Conservation (phyloP, 768 basidiomycete species). For the Mycena maculata region DNA sequence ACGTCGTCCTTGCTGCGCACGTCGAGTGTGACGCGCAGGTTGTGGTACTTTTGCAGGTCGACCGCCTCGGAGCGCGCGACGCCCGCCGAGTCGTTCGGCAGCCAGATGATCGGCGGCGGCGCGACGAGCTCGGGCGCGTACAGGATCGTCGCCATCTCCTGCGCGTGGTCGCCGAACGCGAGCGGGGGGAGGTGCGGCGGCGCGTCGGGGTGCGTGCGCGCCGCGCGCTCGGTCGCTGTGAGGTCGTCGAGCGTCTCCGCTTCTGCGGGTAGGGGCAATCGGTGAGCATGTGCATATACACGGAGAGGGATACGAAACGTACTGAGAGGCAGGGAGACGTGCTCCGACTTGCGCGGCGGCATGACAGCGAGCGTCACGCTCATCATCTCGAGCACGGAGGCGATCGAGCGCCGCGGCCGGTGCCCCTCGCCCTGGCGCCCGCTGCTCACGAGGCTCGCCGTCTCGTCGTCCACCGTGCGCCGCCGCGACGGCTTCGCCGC, state of each 20-base stretch:
- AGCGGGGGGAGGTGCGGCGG: constrained; percentile 78
- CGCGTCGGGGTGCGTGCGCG: constrained; percentile 81
- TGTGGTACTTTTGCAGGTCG: constrained; percentile 81
- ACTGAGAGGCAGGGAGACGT: constrained; percentile 77
- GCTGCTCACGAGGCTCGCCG: constrained; percentile 59
- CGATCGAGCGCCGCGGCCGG: constrained; percentile 76
- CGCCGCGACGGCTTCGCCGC: constrained; percentile 54
- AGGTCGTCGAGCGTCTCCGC: constrained; percentile 87
- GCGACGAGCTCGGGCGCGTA: constrained; percentile 87
- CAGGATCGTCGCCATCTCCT: constrained; percentile 80
- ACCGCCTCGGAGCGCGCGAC: constrained; percentile 80
- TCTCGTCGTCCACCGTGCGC: constrained; percentile 59
- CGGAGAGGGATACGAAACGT: constrained; percentile 45
- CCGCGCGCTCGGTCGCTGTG: constrained; percentile 81
- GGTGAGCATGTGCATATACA: constrained; percentile 5
- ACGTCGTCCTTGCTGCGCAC: constrained; percentile 68
- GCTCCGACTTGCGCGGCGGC: constrained; percentile 66
- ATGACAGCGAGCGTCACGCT: constrained; percentile 79
- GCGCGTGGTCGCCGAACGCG: constrained; percentile 79
- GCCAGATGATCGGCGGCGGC: constrained; percentile 84
- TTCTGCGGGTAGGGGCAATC: constrained; percentile 48
- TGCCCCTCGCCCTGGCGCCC: constrained; percentile 51
- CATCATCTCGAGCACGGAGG: constrained; percentile 89
- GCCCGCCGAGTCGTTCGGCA: constrained; percentile 82
- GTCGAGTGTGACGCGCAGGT: constrained; percentile 77